A percentile compares a stretch with the other conserved stretches of the same genome.
Evolutionary conservation across 2,329 filamentous ascomycete species (phyloP).

Genomic region (Ceratocystis huliohia): DNA sequence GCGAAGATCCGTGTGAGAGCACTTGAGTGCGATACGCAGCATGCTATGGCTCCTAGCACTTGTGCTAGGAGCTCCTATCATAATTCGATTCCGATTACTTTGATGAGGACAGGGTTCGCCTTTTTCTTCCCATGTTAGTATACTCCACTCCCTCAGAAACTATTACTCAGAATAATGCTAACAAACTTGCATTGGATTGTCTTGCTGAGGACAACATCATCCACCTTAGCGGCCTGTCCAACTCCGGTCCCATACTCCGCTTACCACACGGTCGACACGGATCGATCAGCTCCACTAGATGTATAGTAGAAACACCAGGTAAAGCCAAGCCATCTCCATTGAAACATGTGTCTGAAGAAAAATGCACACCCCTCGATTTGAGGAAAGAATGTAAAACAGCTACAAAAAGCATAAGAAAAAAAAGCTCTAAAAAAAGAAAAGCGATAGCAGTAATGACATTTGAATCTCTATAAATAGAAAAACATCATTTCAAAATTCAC

Average conservation of each 20-base stretch:
- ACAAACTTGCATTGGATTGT: background rate
- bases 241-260: too few relatives aligned
- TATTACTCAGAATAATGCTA: background rate
- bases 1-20: conserved; percentile 70
- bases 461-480: background rate
- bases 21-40: conserved; percentile 97
- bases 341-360: too few relatives aligned
- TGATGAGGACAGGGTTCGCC: conserved; percentile 58
- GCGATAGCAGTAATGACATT: too few relatives aligned
- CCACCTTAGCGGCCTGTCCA: too few relatives aligned
- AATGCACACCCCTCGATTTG: too few relatives aligned
- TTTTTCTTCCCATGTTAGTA: conserved; percentile 24
- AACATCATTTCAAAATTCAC: background rate
- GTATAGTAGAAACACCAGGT: too few relatives aligned
- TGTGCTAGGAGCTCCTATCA: conserved; percentile 32
- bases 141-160: background rate
- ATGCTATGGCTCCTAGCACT: conserved; percentile 31
- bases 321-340: too few relatives aligned
- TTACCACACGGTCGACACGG: too few relatives aligned
- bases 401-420: too few relatives aligned
- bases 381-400: too few relatives aligned
- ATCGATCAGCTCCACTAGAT: too few relatives aligned
- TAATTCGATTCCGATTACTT: conserved; percentile 90
- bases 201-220: background rate
- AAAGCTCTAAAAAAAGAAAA: too few relatives aligned